A percentile compares a stretch with the other conserved stretches of the same genome.
Evolutionary conservation across 345 rosid species (phyloP).

Genomic region (Hevea brasiliensis): DNA sequence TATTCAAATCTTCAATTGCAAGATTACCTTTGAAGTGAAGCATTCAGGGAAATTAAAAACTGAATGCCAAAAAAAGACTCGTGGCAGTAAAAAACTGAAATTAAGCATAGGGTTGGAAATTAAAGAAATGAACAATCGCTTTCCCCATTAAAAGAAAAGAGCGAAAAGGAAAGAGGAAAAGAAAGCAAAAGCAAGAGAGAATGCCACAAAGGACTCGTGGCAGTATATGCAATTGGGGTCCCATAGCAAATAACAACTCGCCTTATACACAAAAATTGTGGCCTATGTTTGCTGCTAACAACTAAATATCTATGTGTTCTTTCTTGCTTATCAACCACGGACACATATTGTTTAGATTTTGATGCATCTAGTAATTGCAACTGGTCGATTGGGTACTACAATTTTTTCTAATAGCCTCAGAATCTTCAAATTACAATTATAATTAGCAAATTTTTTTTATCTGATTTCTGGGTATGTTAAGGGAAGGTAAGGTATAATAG

Average conservation of each 20-base stretch:
- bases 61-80: too few species aligned
- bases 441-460: neutral
- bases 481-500: too few species aligned
- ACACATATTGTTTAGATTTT: constrained; percentile 20
- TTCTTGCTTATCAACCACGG: constrained; percentile 27
- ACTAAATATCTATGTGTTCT: constrained; percentile 49
- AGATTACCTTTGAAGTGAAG: neutral
- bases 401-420: neutral
- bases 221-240: constrained; percentile 29
- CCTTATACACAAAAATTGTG: constrained; percentile 36
- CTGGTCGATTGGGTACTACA: neutral
- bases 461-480: neutral
- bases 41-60: neutral
- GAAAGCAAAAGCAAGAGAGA: constrained; percentile 25
- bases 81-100: neutral
- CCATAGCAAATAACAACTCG: constrained; percentile 31
- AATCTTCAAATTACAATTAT: neutral
- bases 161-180: constrained; percentile 22
- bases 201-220: constrained; percentile 21
- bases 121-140: constrained; percentile 7
- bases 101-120: constrained; percentile 18
- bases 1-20: neutral
- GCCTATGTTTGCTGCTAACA: constrained; percentile 29
- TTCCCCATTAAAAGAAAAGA: constrained; percentile 12
- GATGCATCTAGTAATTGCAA: constrained; percentile 11